Percentiles rank a stretch among this genome's conserved stretches.
phyloP scores from a whole-genome alignment of 208 protist species.

The Crithidia bombi region DNA sequence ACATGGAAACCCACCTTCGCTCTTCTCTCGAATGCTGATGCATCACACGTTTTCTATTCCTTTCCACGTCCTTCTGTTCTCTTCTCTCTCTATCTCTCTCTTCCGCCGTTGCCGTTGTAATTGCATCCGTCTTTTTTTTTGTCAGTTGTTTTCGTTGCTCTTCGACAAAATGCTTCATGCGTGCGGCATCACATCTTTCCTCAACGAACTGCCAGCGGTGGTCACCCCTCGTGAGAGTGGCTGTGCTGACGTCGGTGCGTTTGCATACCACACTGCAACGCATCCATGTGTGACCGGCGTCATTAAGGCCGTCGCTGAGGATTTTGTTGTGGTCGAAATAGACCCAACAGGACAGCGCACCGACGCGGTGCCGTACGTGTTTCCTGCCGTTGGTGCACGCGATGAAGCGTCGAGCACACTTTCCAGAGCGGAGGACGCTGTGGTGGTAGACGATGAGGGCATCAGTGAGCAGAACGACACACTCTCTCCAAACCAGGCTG shows the following conservation, averaged over 20 bases:
- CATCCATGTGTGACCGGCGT: constrained; percentile 35
- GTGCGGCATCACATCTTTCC: constrained; percentile 60
- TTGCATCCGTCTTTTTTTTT: not conserved
- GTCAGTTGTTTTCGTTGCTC: constrained; percentile 5
- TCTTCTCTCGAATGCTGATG: too few relatives aligned
- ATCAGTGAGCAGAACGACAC: too few relatives aligned
- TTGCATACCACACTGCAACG: not conserved
- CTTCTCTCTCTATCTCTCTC: not conserved
- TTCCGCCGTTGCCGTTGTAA: too few relatives aligned
- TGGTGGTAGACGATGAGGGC: not conserved
- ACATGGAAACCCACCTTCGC: too few relatives aligned
- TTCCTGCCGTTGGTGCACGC: constrained; percentile 10
- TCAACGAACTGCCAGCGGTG: not conserved
- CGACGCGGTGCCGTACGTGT: constrained; percentile 38
- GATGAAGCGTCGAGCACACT: not conserved
- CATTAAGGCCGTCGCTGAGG: constrained; percentile 61
- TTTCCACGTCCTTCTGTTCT: not conserved
- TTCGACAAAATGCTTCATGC: constrained; percentile 54
- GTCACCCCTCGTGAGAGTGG: too few relatives aligned
- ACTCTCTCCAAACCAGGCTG: not conserved
- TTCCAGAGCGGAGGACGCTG: not conserved
- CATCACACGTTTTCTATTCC: not conserved
- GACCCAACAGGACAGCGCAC: constrained; percentile 62
- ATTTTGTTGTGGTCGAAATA: constrained; percentile 84
- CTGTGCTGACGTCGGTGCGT: too few relatives aligned